Evolutionary conservation across 2,329 filamentous ascomycete species (phyloP).

Genomic region (Fusarium domesticum): DNA sequence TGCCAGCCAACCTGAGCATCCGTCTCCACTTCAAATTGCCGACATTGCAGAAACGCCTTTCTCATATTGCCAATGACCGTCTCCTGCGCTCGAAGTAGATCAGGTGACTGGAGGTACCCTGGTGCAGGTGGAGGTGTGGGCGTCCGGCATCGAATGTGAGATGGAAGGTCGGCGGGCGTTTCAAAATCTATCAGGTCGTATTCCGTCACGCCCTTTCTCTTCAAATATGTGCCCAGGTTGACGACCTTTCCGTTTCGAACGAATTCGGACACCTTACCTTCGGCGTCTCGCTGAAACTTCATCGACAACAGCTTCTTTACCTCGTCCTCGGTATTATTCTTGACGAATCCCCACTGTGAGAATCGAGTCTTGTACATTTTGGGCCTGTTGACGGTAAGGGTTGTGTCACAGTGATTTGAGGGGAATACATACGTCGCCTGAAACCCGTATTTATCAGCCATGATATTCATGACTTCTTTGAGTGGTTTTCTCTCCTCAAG

Average conservation of each 20-base stretch:
- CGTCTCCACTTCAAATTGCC: constrained; percentile 41
- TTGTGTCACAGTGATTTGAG: background rate
- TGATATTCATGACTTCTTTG: constrained; percentile 52
- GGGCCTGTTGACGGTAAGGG: constrained; percentile 35
- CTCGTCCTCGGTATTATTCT: constrained; percentile 54
- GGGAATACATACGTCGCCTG: constrained; percentile 44
- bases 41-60: constrained; percentile 44
- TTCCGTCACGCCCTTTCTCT: constrained; percentile 52
- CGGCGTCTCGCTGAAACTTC: constrained; percentile 51
- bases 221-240: constrained; percentile 51
- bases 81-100: constrained; percentile 44
- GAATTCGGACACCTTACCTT: constrained; percentile 52
- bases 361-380: constrained; percentile 58
- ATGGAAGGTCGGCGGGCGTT: constrained; percentile 40
- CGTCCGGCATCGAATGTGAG: constrained; percentile 44
- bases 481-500: constrained; percentile 49
- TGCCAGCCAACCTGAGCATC: constrained; percentile 40
- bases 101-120: constrained; percentile 42
- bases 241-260: constrained; percentile 52
- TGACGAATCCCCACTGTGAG: constrained; percentile 54
- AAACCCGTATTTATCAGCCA: constrained; percentile 48
- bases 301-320: constrained; percentile 49
- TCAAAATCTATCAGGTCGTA: constrained; percentile 50
- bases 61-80: constrained; percentile 43
- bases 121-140: constrained; percentile 44